Base-by-base conservation (phyloP, 2,329 filamentous ascomycete species). In the Neopestalotiopsis clavispora region DNA sequence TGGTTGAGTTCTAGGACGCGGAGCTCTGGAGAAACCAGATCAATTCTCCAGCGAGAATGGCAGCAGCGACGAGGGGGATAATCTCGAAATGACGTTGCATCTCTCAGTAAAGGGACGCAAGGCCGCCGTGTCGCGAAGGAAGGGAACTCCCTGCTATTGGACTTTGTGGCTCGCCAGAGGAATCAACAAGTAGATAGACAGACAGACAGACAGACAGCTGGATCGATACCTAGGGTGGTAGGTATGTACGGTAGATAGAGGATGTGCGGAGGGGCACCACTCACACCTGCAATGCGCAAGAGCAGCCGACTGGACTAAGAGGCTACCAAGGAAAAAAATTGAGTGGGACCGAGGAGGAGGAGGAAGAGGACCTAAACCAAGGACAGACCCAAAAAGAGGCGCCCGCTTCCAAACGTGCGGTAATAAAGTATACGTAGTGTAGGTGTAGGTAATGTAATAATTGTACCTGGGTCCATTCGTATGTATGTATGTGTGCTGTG, bases 31-130 rank as follows among this genome's bases (percentile, higher is more conserved):
- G 32, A 30, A n/a, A 13, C 30, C 20, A 63, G 60, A 63, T 63
- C 60, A 63, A 63, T 63, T 38, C 60, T 63, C 60, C 60, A 63
- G 32, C 34, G 60, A 38, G 60, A 63, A 63, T 23, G 60, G 38
- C 60, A 63, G 34, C 34, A 63, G 34, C 34, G 60, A 40, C 57
- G 10, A 52, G 45, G 20, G 45, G 20, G 23, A 32, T 9, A 30
- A 10, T 30, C 23, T 60, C 57, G 32, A 60, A 13, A 60, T 5
- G 57, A 34, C 57, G 57, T 60, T 60, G 57, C 57, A 52, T 52
- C 45, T 52, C 45, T n/a, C 17, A 52, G 17, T 20, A 10, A 23
- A 52, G 45, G 45, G 45, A 52, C 45, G 45, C 45, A 52, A 52
- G 45, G 45, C 45, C n/a, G 45, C 45, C 45, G 45, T 52, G 45